These are phyloP conservation scores for Sphaerobolus stellatus DNA, from an alignment of 1,284 basidiomycete genomes.

Conservation along the genomic window DNA sequence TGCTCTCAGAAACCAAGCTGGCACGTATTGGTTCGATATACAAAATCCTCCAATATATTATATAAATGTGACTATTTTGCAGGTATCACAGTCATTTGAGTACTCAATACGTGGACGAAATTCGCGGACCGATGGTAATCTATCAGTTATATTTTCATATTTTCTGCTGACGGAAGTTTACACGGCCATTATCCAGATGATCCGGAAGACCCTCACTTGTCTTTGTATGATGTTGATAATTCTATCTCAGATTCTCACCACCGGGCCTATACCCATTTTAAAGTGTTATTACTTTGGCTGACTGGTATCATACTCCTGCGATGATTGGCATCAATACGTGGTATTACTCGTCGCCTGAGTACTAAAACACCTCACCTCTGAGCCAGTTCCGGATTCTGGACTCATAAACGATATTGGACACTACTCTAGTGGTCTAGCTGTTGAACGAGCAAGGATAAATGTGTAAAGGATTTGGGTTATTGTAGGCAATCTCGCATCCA, in stretches of 20 bases:
- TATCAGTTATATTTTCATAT: neutral
- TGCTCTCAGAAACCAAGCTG: neutral
- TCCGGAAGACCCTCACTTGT: neutral
- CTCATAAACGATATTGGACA: conserved; percentile 43
- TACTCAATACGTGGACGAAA: conserved; percentile 1
- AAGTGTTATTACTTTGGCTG: neutral
- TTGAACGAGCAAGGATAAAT: conserved; percentile 33
- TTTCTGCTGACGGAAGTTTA: neutral
- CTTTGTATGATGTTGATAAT: neutral
- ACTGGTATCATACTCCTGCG: neutral
- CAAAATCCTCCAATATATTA: neutral
- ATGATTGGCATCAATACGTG: neutral
- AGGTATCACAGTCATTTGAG: conserved; percentile 1
- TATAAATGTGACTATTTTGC: neutral
- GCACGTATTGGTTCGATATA: neutral
- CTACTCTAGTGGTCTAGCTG: conserved; percentile 35
- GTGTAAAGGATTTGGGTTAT: conserved; percentile 50
- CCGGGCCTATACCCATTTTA: neutral
- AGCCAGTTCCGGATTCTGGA: conserved; percentile 26
- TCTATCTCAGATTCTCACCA: neutral
- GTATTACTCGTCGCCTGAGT: neutral
- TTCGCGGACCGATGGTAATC: neutral
- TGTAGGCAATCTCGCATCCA: conserved; percentile 46
- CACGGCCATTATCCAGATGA: neutral
- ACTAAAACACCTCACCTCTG: neutral